Conservation (phyloP, 306 rosid species). For the Trifolium subterraneum region DNA sequence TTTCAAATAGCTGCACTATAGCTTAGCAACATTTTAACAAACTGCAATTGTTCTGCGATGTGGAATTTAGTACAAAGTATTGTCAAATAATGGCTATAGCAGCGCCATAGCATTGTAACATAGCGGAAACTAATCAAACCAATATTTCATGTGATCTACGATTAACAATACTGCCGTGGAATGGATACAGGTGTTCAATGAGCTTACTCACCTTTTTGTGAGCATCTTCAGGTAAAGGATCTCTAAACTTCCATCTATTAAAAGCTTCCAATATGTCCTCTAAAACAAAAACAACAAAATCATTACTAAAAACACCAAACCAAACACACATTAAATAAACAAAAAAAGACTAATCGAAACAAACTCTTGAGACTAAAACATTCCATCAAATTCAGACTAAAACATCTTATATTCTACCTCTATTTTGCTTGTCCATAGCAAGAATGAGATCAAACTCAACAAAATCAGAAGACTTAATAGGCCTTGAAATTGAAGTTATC, state of each 20-base stretch:
- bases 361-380: background rate
- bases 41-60: background rate
- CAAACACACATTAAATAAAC: conserved; percentile 6
- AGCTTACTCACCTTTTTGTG: conserved; percentile 63
- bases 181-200: background rate
- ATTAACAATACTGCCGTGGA: background rate
- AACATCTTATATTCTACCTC: conserved; percentile 49
- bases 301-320: conserved; percentile 24
- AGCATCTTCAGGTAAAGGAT: conserved; percentile 70
- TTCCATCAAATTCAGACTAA: conserved; percentile 7
- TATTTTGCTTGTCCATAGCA: conserved; percentile 89
- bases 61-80: background rate
- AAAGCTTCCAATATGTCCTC: conserved; percentile 81
- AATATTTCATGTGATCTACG: background rate
- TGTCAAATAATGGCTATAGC: background rate
- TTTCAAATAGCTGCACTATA: background rate
- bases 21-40: background rate
- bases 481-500: conserved; percentile 86
- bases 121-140: background rate
- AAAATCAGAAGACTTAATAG: conserved; percentile 79
- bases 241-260: conserved; percentile 67
- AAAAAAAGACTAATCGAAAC: background rate
- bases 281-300: conserved; percentile 48
- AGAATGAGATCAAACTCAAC: conserved; percentile 84
- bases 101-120: background rate